These are phyloP conservation scores for Fraxinus dipetala DNA, from an alignment of 305 asterid species.

Conservation along the genomic window DNA sequence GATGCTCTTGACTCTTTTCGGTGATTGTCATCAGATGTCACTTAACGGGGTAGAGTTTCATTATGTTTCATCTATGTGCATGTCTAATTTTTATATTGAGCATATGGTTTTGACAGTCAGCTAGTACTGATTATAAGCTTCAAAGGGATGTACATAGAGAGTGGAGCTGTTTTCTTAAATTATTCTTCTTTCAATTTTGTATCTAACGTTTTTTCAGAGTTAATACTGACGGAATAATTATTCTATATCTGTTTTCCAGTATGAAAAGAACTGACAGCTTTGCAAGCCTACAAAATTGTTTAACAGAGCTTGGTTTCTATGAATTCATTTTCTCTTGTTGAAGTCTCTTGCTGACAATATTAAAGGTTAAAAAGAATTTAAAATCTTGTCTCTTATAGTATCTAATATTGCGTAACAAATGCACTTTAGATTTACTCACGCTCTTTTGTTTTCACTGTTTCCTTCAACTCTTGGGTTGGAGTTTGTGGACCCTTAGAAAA, in stretches of 20 bases:
- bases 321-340: too few species aligned
- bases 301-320: too few species aligned
- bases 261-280: not conserved
- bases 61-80: slow-evolving; percentile 9
- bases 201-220: not conserved
- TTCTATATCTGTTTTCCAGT: not conserved
- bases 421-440: too few species aligned
- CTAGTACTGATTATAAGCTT: not conserved
- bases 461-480: too few species aligned
- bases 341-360: too few species aligned
- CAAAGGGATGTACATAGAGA: slow-evolving; percentile 30
- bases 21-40: slow-evolving; percentile 11
- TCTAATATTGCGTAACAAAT: too few species aligned
- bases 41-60: not conserved
- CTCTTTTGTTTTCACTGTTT: too few species aligned
- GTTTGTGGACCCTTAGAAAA: too few species aligned
- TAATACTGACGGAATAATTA: not conserved
- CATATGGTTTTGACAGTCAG: slow-evolving; percentile 9
- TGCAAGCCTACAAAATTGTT: not conserved
- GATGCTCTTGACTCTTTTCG: slow-evolving; percentile 8
- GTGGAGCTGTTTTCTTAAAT: slow-evolving; percentile 12
- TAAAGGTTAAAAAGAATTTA: too few species aligned
- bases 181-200: not conserved
- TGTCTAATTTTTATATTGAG: not conserved
- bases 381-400: too few species aligned